Evolutionary conservation across 768 basidiomycete genomes (phyloP), one percentile per base, ranked within the genome.

Genomic region (Auricularia sp.): DNA sequence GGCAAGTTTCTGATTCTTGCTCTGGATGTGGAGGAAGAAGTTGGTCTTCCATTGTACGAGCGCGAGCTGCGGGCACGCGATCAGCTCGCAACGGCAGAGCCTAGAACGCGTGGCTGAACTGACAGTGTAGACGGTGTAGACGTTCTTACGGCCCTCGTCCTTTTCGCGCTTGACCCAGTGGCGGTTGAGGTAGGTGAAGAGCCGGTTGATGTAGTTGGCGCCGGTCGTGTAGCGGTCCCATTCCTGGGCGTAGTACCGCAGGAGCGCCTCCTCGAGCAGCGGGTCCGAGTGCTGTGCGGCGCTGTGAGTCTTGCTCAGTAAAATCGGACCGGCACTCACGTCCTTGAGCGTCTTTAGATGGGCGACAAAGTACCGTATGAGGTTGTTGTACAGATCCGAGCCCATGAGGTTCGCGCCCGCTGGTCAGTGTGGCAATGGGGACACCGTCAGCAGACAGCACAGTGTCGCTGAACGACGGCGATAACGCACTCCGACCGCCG

Each of bases 221-320:
- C 96, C 96, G 2, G 88, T 96, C 0, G 97, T 99, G 78, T 98
- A 98, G 54, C 94, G 83, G 70, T 92, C 89, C 97, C 97, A 98
- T 75, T 98, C 94, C 66, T 77, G 74, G 1, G 92, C 93, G 72
- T 98, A 99, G 73, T 91, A 98, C 68, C 88, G 85, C 64, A 99
- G 78, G 5, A 99, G 82, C 0, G 85, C 88, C 71, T 97, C 90
- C 71, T 97, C 93, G 72, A 90, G 88, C 29, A 97, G 77, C 29
- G 80, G 71, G 63, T 96, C 93, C 13, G 90, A 86, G 75, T 81
- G 79, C 94, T 97, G 70, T 39, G 54, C 21, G 34, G 61, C 35
- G 21, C 39, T 16, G 37, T 18, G 24, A 44, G 56, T 59, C n/a
- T 1, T 44, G 62, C 42, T 16, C 34, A 54, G 34, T 7, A 37